Percentiles rank a stretch among this genome's conserved stretches.
Conservation (phyloP, 2,329 filamentous ascomycete genomes). For the Arthroderma sp. region DNA sequence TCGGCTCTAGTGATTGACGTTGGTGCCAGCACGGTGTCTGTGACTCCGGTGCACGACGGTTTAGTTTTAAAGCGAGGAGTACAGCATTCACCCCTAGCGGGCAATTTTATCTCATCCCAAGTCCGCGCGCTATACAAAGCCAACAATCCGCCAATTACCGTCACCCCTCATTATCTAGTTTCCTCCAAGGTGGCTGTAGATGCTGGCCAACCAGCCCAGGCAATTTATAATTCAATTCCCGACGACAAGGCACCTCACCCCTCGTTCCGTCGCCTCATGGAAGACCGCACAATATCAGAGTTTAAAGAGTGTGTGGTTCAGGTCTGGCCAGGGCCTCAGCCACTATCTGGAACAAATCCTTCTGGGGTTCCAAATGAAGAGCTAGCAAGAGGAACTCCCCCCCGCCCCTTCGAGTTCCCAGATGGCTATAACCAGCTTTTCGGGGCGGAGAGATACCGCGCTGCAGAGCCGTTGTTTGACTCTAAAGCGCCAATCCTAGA, state of each 20-base stretch:
- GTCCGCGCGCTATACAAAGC: constrained; percentile 66
- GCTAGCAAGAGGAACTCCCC: constrained; percentile 55
- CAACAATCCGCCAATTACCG: constrained; percentile 52
- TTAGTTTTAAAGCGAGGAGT: constrained; percentile 86
- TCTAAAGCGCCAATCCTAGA: constrained; percentile 56
- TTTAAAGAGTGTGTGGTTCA: constrained; percentile 98
- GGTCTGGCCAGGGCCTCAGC: constrained; percentile 71
- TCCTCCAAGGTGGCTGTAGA: constrained; percentile 81
- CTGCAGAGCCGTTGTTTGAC: constrained; percentile 84
- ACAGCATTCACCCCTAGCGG: constrained; percentile 71
- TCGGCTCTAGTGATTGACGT: constrained; percentile 87
- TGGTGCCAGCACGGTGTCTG: constrained; percentile 73
- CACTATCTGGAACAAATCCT: constrained; percentile 41
- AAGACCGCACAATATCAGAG: constrained; percentile 84
- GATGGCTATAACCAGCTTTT: constrained; percentile 96
- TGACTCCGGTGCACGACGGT: constrained; percentile 86
- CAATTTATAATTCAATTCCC: constrained; percentile 57
- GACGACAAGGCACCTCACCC: constrained; percentile 43
- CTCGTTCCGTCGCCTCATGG: constrained; percentile 71
- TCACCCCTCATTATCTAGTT: constrained; percentile 78
- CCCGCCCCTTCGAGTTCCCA: constrained; percentile 90
- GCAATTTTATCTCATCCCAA: constrained; percentile 81
- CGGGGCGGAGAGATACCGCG: constrained; percentile 71
- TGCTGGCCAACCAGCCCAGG: constrained; percentile 66
- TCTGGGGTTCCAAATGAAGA: constrained; percentile 58